phyloP scores from a whole-genome alignment of 768 basidiomycete species.

The button mushroom (Agaricus bisporus) region DNA sequence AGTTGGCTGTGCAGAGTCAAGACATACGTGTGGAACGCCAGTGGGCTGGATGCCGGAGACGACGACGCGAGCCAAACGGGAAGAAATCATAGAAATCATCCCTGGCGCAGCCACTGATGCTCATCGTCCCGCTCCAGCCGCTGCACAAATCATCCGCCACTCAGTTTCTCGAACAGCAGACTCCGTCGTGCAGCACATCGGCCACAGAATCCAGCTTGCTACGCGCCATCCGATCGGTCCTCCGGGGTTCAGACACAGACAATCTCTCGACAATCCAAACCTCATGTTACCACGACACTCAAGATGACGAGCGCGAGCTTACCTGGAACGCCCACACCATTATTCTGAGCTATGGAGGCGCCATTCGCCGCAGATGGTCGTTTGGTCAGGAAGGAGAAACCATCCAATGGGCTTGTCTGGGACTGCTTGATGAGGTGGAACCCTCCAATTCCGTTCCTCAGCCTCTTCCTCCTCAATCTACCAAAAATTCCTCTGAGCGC shows the following conservation, averaged over 20 bases:
- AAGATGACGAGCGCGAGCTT: slow-evolving; percentile 52
- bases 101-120: slow-evolving; percentile 9
- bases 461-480: slow-evolving; percentile 9
- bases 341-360: slow-evolving; percentile 58
- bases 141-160: slow-evolving; percentile 37
- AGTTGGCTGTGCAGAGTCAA: neutral
- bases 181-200: slow-evolving; percentile 14
- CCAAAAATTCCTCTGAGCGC: slow-evolving; percentile 14
- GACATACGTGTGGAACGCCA: slow-evolving; percentile 77
- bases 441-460: slow-evolving; percentile 24
- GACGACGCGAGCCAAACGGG: slow-evolving; percentile 34
- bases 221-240: slow-evolving; percentile 50
- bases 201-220: slow-evolving; percentile 38
- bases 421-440: slow-evolving; percentile 53
- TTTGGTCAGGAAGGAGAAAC: slow-evolving; percentile 66
- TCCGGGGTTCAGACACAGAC: slow-evolving; percentile 48
- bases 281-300: slow-evolving; percentile 31
- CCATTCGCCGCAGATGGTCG: slow-evolving; percentile 69
- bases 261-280: slow-evolving; percentile 35
- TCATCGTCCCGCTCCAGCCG: slow-evolving; percentile 36
- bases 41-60: slow-evolving; percentile 96
- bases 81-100: neutral
- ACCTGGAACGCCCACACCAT: slow-evolving; percentile 65
- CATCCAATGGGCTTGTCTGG: slow-evolving; percentile 79
- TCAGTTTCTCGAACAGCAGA: slow-evolving; percentile 30